Evolutionary conservation across 2,329 filamentous ascomycete species (phyloP).

Genomic region (Coniosporium tulheliwenetii): DNA sequence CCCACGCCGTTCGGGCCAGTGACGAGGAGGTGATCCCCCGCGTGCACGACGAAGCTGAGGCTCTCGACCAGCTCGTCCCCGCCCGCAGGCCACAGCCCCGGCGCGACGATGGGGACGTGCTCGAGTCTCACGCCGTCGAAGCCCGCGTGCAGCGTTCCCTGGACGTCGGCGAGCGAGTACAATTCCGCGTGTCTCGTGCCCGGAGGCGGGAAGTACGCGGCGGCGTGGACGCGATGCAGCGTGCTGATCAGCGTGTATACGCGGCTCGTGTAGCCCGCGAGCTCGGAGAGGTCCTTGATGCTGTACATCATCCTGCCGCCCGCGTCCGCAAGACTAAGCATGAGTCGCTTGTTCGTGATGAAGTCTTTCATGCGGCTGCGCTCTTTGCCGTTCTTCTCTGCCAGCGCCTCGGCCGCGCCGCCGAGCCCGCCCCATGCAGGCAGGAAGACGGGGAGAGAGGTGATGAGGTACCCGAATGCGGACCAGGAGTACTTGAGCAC

Average conservation of each 20-base stretch:
- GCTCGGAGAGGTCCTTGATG: slow-evolving; percentile 91
- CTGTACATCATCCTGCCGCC: slow-evolving; percentile 99
- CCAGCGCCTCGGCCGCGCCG: slow-evolving; percentile 51
- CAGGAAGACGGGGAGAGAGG: slow-evolving; percentile 83
- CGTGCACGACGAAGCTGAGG: slow-evolving; percentile 74
- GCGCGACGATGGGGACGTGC: slow-evolving; percentile 83
- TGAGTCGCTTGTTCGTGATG: slow-evolving; percentile 96
- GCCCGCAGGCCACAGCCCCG: slow-evolving; percentile 71
- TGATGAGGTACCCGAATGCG: slow-evolving; percentile 87
- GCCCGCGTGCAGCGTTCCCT: slow-evolving; percentile 85
- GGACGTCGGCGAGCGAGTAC: slow-evolving; percentile 79
- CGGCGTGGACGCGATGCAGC: slow-evolving; percentile 80
- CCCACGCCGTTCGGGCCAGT: slow-evolving; percentile 91
- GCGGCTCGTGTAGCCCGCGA: slow-evolving; percentile 88
- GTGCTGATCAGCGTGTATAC: slow-evolving; percentile 94
- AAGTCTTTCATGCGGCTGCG: slow-evolving; percentile 92
- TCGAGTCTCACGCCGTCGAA: slow-evolving; percentile 91
- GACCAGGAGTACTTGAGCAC: slow-evolving; percentile 98
- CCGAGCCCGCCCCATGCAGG: slow-evolving; percentile 84
- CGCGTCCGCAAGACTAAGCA: slow-evolving; percentile 92
- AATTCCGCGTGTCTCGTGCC: slow-evolving; percentile 54
- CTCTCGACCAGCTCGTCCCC: slow-evolving; percentile 85
- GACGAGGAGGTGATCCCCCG: slow-evolving; percentile 85
- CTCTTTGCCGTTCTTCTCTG: slow-evolving; percentile 36
- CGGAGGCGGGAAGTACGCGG: slow-evolving; percentile 61